These are phyloP conservation scores for Rutstroemia sp. DNA, from an alignment of 2,329 filamentous ascomycete species.

Conservation along the genomic window DNA sequence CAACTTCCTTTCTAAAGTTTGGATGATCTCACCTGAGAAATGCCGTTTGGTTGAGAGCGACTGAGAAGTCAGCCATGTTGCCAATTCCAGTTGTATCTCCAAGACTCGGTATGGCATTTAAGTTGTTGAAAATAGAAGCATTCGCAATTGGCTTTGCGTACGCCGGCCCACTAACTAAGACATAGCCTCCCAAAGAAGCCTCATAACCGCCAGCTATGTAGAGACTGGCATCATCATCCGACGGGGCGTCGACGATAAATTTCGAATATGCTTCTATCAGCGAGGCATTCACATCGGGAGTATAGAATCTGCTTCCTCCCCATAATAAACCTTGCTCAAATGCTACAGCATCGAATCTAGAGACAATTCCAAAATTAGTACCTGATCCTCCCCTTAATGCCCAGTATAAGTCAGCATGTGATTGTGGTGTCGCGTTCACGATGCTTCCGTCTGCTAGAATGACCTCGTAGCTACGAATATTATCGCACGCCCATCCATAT, in stretches of 20 bases:
- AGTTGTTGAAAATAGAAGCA: background rate
- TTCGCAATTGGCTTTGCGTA: background rate
- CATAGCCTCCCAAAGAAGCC: background rate
- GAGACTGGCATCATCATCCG: background rate
- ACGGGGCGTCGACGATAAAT: conserved; percentile 7
- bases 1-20: background rate
- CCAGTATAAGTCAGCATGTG: conserved; percentile 27
- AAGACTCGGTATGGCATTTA: background rate
- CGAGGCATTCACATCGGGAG: background rate
- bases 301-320: conserved; percentile 15
- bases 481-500: conserved; percentile 18
- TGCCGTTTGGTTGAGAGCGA: background rate
- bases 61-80: background rate
- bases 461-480: conserved; percentile 21
- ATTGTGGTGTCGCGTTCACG: conserved; percentile 20
- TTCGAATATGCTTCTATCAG: conserved; percentile 13
- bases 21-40: background rate
- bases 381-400: conserved; percentile 30
- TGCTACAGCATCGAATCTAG: conserved; percentile 38
- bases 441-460: conserved; percentile 28
- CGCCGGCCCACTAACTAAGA: background rate
- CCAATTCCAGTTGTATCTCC: background rate
- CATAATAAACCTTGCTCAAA: conserved; percentile 20
- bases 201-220: background rate
- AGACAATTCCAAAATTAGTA: conserved; percentile 25